Evolutionary conservation across 768 basidiomycete genomes (phyloP).

Genomic region (Kwoniella sp.): DNA sequence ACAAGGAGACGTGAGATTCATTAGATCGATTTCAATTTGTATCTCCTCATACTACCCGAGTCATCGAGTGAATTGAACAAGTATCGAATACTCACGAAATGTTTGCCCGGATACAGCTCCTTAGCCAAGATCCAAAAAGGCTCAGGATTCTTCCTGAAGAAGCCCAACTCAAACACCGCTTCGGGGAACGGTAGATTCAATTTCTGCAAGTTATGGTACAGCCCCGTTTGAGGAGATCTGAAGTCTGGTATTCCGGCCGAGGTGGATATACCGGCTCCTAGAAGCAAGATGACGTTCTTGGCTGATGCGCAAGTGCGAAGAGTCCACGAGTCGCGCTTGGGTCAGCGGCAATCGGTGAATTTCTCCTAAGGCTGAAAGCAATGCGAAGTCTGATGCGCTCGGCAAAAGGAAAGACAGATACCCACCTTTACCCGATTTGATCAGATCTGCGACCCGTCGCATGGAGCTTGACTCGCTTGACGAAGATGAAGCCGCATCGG

Average conservation of each 20-base stretch:
- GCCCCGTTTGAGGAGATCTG: conserved; percentile 77
- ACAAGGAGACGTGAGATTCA: too few species aligned
- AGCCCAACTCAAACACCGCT: conserved; percentile 90
- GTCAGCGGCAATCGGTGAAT: not conserved
- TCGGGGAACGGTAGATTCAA: conserved; percentile 76
- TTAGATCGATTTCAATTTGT: conserved; percentile 58
- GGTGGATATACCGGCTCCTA: conserved; percentile 49
- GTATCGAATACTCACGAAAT: conserved; percentile 34
- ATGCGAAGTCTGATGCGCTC: too few species aligned
- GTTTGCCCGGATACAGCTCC: conserved; percentile 85
- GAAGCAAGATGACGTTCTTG: conserved; percentile 45
- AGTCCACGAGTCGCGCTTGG: not conserved
- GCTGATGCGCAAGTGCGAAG: conserved; percentile 23
- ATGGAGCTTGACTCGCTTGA: not conserved
- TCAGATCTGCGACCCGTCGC: conserved; percentile 26
- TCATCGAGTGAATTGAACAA: not conserved
- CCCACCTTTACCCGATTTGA: conserved; percentile 36
- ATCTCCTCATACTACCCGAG: not conserved
- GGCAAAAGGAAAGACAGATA: not conserved
- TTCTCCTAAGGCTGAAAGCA: not conserved
- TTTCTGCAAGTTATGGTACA: conserved; percentile 58
- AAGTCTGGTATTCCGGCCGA: conserved; percentile 69
- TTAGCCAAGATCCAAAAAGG: conserved; percentile 83
- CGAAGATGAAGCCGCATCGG: not conserved
- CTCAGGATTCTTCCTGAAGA: conserved; percentile 75